phyloP scores from a whole-genome alignment of 257 asterid species.

The Craterostigma plantagineum region DNA sequence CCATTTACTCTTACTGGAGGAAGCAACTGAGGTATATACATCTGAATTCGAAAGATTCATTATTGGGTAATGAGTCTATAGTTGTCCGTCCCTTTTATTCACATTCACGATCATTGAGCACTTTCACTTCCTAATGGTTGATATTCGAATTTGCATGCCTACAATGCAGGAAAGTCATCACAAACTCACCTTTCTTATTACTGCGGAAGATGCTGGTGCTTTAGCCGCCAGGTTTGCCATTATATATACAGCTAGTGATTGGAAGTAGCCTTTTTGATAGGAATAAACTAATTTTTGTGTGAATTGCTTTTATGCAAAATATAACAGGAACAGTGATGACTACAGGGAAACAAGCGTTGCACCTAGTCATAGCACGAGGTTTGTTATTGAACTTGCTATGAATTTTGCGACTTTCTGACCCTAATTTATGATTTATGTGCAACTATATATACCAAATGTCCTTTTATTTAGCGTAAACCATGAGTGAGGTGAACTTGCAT shows the following conservation, averaged over 20 bases:
- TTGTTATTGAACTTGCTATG: too few relatives aligned
- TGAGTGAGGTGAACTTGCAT: too few relatives aligned
- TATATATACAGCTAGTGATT: too few relatives aligned
- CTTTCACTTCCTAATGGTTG: constrained; percentile 8
- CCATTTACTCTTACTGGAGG: constrained; percentile 47
- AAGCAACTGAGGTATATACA: constrained; percentile 52
- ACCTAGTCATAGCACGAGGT: constrained; percentile 76
- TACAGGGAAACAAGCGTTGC: constrained; percentile 61
- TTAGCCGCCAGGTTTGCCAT: constrained; percentile 58
- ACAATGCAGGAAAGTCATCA: constrained; percentile 69
- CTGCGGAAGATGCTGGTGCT: constrained; percentile 82
- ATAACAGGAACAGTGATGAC: constrained; percentile 53
- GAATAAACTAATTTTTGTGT: constrained; percentile 4
- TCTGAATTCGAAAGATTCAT: constrained; percentile 71
- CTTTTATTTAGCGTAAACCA: too few relatives aligned
- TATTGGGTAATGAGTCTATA: constrained; percentile 38
- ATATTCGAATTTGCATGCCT: constrained; percentile 10
- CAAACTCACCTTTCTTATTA: constrained; percentile 82
- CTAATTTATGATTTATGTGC: too few relatives aligned
- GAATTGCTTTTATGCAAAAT: constrained; percentile 3
- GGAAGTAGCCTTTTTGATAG: constrained; percentile 5
- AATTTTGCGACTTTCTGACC: too few relatives aligned
- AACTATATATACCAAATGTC: too few relatives aligned
- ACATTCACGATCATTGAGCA: too few relatives aligned
- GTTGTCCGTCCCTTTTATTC: constrained; percentile 7